A percentile compares a stretch with the other conserved stretches of the same genome.
phyloP scores from a whole-genome alignment of 371 early-diverging fungal genomes.

The Mortierella sp. region DNA sequence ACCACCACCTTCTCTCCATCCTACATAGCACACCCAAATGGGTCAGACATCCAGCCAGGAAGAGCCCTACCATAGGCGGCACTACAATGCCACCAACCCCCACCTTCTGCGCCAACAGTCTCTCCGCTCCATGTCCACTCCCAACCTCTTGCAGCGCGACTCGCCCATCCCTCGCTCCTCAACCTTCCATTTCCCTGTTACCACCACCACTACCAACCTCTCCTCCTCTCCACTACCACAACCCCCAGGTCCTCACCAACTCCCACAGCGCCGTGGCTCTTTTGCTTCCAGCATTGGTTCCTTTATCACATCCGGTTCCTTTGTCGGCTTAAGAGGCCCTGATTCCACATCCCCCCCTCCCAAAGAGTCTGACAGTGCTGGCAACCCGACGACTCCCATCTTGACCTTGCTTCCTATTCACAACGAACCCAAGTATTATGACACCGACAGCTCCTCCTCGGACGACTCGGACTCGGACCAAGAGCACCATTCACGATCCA shows the following conservation, averaged over 20 bases:
- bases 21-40: conserved; percentile 12
- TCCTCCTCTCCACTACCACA: not conserved
- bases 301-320: no score
- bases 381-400: conserved; percentile 11
- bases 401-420: conserved; percentile 40
- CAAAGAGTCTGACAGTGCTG: conserved; percentile 7
- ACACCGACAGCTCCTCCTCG: conserved; percentile 4
- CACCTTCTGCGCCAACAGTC: conserved; percentile 49
- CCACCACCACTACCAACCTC: not conserved
- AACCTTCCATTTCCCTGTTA: not conserved
- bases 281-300: no score
- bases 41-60: conserved; percentile 39
- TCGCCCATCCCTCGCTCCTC: not conserved
- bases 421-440: conserved; percentile 28
- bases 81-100: conserved; percentile 40
- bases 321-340: no score
- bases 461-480: conserved; percentile 9
- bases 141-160: conserved; percentile 27
- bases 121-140: conserved; percentile 26
- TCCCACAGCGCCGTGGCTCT: not conserved
- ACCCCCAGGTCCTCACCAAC: not conserved
- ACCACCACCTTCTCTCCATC: not conserved
- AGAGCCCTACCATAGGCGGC: conserved; percentile 43
- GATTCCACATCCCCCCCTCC: not conserved
- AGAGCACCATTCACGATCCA: not conserved